Evolutionary conservation across 1,139 yeast species (phyloP), one percentile per base, ranked within the genome.

Genomic region (Geotrichum fermentans): DNA sequence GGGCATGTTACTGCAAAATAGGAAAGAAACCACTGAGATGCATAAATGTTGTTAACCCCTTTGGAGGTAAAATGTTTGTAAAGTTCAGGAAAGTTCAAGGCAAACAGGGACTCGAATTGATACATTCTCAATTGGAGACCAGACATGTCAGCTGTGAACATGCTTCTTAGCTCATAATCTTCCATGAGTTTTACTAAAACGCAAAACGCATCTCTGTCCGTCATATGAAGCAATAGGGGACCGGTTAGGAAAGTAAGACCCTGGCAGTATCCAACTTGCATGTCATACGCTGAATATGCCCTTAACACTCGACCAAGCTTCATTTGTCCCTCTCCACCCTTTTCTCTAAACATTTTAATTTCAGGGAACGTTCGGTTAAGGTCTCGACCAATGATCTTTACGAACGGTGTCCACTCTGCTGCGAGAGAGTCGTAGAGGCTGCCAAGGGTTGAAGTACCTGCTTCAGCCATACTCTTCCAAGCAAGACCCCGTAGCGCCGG

Each of bases 181-280:
- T 82, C 86, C 83, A 82, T 79, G 36, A 81, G 70, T 43, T 75
- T 74, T 32, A 79, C 77, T 52, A 82, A 68, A n/a, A 73, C 66
- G 73, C 83, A 67, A 73, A 81, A 35, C 72, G 82, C 65, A 69
- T 70, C 63, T 63, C 70, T 52, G 52, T 75, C 74, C 53, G 71
- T 69, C 72, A 71, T 66, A 70, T 78, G 69, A 63, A 79, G 73
- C 54, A 78, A 71, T 45, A 82, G 66, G 8, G 82, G 81, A 3
- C 85, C 86, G 11, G 80, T 85, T 38, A 82, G 66, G 59, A 82
- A 82, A 28, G 83, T 74, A 26, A 82, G 67, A 3, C 88, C 88
- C 62, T 82, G 88, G 61, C 88, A 82, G 61, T 82, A 82, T 7
- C 88, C 88, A 55, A 82, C 77, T 58, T 81, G 84, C 46, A 75